A percentile compares a stretch with the other conserved stretches of the same genome.
phyloP scores from a whole-genome alignment of 1,284 basidiomycete genomes.

The Calocybe gambosa region DNA sequence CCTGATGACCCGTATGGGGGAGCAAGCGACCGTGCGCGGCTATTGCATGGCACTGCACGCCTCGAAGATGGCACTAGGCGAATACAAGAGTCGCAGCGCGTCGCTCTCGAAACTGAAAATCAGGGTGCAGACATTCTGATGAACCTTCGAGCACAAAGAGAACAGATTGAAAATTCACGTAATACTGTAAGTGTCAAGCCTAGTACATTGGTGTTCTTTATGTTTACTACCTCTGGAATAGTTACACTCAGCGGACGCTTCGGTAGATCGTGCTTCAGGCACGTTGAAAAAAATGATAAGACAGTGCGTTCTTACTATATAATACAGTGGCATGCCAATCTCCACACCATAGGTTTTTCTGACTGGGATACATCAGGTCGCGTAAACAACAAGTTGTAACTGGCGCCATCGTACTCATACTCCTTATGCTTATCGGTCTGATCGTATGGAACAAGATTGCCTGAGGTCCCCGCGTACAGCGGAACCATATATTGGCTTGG shows the following conservation, averaged over 20 bases:
- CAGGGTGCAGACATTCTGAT: slow-evolving; percentile 90
- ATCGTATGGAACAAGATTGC: slow-evolving; percentile 69
- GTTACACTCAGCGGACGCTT: slow-evolving; percentile 65
- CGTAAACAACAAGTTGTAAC: slow-evolving; percentile 75
- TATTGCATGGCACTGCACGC: slow-evolving; percentile 69
- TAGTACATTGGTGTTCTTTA: not conserved
- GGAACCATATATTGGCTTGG: too few species aligned
- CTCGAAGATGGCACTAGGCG: slow-evolving; percentile 78
- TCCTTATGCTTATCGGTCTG: slow-evolving; percentile 63
- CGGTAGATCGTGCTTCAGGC: slow-evolving; percentile 67
- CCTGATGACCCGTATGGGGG: slow-evolving; percentile 78
- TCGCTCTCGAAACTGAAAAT: slow-evolving; percentile 95
- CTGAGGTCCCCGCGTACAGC: slow-evolving; percentile 20
- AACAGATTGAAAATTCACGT: slow-evolving; percentile 92
- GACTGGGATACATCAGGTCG: slow-evolving; percentile 50
- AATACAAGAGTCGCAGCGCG: slow-evolving; percentile 84
- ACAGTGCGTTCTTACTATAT: slow-evolving; percentile 39
- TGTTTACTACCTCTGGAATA: slow-evolving; percentile 22
- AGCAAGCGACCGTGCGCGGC: slow-evolving; percentile 65
- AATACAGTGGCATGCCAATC: slow-evolving; percentile 9
- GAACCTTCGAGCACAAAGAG: slow-evolving; percentile 83
- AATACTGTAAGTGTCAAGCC: slow-evolving; percentile 60
- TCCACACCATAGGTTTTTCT: slow-evolving; percentile 31
- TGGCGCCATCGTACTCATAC: slow-evolving; percentile 60
- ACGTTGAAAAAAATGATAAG: slow-evolving; percentile 75